A percentile compares a stretch with the other conserved stretches of the same genome.
Conservation (phyloP, 1,284 basidiomycete genomes). For the Cutaneotrichosporon cavernicola region DNA sequence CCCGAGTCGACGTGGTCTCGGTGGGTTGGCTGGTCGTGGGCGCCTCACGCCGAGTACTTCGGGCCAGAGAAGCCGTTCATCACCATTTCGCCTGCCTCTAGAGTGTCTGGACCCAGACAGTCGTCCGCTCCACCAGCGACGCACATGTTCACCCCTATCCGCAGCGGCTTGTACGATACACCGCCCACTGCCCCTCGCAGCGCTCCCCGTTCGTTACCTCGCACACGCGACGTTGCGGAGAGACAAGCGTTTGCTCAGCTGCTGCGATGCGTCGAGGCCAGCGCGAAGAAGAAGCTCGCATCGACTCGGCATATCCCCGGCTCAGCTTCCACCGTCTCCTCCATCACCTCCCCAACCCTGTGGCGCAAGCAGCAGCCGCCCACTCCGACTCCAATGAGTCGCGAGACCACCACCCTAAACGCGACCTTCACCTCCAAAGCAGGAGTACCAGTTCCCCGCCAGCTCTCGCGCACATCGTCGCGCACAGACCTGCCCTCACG, state of each 20-base stretch:
- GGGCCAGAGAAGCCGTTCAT: conserved; percentile 17
- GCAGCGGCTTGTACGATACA: not conserved
- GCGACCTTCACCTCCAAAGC: conserved; percentile 6
- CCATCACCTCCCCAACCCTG: not conserved
- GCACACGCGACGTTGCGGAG: conserved; percentile 28
- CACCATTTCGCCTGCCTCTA: not conserved
- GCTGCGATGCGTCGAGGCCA: conserved; percentile 25
- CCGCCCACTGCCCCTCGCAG: conserved; percentile 23
- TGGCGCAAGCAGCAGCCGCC: conserved; percentile 28
- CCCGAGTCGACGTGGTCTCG: conserved; percentile 18
- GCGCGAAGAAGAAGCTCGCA: conserved; percentile 27
- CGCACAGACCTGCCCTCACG: conserved; percentile 3
- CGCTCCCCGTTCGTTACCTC: conserved; percentile 22
- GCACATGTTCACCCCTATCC: conserved; percentile 21
- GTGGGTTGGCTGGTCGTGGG: conserved; percentile 37
- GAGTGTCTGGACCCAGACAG: conserved; percentile 6
- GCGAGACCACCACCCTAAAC: conserved; percentile 17
- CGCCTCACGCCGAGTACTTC: conserved; percentile 28
- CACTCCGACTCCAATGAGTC: conserved; percentile 26
- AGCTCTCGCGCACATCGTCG: conserved; percentile 2
- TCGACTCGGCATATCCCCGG: conserved; percentile 12
- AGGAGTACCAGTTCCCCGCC: not conserved
- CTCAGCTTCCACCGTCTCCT: conserved; percentile 16
- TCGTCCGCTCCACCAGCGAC: conserved; percentile 13
- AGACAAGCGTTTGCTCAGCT: conserved; percentile 28